These are phyloP conservation scores for Eimeria maxima DNA, from an alignment of 169 alveolate genomes.

Conservation along the genomic window DNA sequence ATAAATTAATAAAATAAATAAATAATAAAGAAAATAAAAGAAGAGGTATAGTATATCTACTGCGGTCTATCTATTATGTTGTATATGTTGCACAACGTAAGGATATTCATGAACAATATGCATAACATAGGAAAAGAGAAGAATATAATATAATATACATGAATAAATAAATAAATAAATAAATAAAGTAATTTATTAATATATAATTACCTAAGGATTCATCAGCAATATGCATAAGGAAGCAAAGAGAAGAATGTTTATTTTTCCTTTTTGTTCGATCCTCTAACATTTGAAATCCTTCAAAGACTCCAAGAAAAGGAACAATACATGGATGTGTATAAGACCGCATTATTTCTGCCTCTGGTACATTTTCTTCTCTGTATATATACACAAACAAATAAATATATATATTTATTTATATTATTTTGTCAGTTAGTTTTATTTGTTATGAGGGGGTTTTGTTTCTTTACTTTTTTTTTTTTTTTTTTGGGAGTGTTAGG, in stretches of 20 bases:
- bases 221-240: constrained; percentile 77
- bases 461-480: no score
- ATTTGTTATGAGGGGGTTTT: no score
- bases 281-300: constrained; percentile 72
- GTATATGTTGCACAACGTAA: background rate
- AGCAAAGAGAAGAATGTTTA: constrained; percentile 43
- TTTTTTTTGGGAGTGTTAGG: background rate
- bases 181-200: no score
- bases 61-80: no score
- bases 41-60: background rate
- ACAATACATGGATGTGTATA: constrained; percentile 75
- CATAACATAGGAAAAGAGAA: background rate
- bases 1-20: no score
- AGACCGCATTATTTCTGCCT: constrained; percentile 78
- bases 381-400: background rate
- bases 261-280: constrained; percentile 52
- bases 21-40: no score
- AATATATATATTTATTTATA: background rate
- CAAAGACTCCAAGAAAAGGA: constrained; percentile 70
- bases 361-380: constrained; percentile 77
- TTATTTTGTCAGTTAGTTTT: no score
- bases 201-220: constrained; percentile 40
- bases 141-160: background rate
- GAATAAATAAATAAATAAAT: no score
- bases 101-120: background rate